phyloP scores from a whole-genome alignment of 495 filamentous ascomycete genomes.

The Neurospora sp. region DNA sequence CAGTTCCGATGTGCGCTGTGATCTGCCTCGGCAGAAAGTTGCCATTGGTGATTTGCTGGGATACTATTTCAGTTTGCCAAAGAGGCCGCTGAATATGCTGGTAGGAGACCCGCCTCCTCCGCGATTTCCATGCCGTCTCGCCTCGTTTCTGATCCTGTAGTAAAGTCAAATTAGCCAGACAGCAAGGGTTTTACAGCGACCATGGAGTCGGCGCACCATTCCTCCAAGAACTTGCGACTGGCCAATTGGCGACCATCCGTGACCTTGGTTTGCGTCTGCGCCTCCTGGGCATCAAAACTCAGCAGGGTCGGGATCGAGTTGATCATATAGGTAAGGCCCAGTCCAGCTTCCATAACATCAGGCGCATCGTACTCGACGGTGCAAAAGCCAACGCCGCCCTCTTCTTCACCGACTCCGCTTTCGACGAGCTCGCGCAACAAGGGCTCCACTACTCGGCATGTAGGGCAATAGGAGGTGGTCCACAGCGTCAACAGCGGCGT shows the following conservation, averaged over 20 bases:
- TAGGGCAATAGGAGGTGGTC: constrained; percentile 56
- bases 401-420: constrained; percentile 46
- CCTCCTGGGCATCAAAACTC: constrained; percentile 52
- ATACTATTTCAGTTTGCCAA: constrained; percentile 21
- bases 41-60: not conserved
- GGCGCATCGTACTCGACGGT: constrained; percentile 55
- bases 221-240: constrained; percentile 42
- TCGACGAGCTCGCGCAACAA: constrained; percentile 43
- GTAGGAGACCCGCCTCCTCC: constrained; percentile 32
- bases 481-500: constrained; percentile 59
- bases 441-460: constrained; percentile 46
- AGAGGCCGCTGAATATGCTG: constrained; percentile 33
- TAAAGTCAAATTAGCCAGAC: not conserved
- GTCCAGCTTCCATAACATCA: constrained; percentile 41
- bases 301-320: constrained; percentile 58
- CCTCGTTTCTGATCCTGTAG: constrained; percentile 47
- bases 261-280: constrained; percentile 45
- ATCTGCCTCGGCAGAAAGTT: not conserved
- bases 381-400: constrained; percentile 50
- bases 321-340: constrained; percentile 51
- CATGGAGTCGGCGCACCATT: constrained; percentile 21
- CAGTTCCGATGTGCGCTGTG: not conserved
- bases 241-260: constrained; percentile 42
- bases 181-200: not conserved
- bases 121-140: constrained; percentile 35